Evolutionary conservation across 768 basidiomycete species (phyloP).

Genomic region (Trametes villosa): DNA sequence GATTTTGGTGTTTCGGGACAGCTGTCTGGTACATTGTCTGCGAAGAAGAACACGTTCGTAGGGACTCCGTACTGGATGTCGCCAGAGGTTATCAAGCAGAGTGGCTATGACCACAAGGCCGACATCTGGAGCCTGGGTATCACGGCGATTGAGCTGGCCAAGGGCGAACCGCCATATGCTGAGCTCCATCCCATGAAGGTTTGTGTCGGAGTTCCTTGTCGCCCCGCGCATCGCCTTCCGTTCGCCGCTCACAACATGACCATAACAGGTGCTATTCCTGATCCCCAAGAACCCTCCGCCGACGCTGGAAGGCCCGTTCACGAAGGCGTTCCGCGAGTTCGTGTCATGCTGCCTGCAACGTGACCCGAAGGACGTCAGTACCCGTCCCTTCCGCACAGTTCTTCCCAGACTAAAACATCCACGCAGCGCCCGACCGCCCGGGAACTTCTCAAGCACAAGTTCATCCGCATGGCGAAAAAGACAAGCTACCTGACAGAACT

Average conservation of each 20-base stretch:
- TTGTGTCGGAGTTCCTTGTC: slow-evolving; percentile 26
- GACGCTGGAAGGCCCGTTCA: slow-evolving; percentile 86
- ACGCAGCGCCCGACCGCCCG: slow-evolving; percentile 89
- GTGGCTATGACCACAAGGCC: slow-evolving; percentile 98
- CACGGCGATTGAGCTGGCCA: slow-evolving; percentile 96
- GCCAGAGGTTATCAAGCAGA: slow-evolving; percentile 99
- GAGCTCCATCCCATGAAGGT: slow-evolving; percentile 99
- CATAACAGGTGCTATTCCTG: slow-evolving; percentile 84
- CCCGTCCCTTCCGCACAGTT: background rate
- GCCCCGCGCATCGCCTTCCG: background rate
- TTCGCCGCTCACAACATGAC: background rate
- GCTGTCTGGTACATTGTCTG: slow-evolving; percentile 87
- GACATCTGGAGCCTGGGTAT: slow-evolving; percentile 99
- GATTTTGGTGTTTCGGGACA: slow-evolving; percentile 99
- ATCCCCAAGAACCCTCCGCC: slow-evolving; percentile 99
- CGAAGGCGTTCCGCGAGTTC: slow-evolving; percentile 93
- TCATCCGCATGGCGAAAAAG: slow-evolving; percentile 94
- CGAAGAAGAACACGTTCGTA: slow-evolving; percentile 98
- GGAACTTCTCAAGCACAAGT: slow-evolving; percentile 95
- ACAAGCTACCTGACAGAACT: slow-evolving; percentile 93
- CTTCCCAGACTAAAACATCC: slow-evolving; percentile 8
- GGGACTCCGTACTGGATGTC: slow-evolving; percentile 99
- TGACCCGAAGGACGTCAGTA: slow-evolving; percentile 83
- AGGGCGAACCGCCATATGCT: slow-evolving; percentile 97
- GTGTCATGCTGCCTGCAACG: slow-evolving; percentile 91